Evolutionary conservation across 805 yeast genomes (phyloP), one percentile per base, ranked within the genome.

Genomic region (Yarrowia osloensis): DNA sequence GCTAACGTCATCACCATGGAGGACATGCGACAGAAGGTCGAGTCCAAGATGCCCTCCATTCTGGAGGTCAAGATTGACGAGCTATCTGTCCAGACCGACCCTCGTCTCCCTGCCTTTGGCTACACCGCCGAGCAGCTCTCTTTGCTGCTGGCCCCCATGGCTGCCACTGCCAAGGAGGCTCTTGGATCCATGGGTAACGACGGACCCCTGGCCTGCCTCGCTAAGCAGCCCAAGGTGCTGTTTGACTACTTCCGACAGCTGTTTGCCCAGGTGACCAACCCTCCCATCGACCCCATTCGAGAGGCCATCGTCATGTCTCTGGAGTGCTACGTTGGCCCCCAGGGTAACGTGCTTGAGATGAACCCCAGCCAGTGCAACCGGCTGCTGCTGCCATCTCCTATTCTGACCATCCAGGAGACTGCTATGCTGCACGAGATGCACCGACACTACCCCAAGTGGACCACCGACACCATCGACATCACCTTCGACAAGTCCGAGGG

Each of bases 141-240:
- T 46, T 78, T 91, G 67, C 80, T 95, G 47, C 81, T 94, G 72
- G 95, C 89, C 8, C 98, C 98, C 70, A 95, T 94, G 99, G 98
- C 96, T 47, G 75, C 83, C 44, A 88, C 86, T 71, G 97, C 94
- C 69, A 94, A 93, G 76, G 99, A 94, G 80, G 92, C 98, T 13
- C 83, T 94, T 65, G 98, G 99, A 19, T 93, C 98, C 21, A 94
- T 94, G 99, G 99, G 99, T 82, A 94, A 94, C 76, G 99, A 94
- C 76, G 87, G 95, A 63, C 96, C 98, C 13, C 82, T 94, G 71
- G 98, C 98, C 0, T 95, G 99, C 79, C 81, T 94, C 72, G 88
- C 97, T 42, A 94, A 90, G 76, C 96, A 92, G 79, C 98, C 99
- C 49, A 88, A 88, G 72, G 80, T 95, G 70, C 81, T 91, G 70